Conservation (phyloP, 208 protist genomes). For the Leishmania turanica region DNA sequence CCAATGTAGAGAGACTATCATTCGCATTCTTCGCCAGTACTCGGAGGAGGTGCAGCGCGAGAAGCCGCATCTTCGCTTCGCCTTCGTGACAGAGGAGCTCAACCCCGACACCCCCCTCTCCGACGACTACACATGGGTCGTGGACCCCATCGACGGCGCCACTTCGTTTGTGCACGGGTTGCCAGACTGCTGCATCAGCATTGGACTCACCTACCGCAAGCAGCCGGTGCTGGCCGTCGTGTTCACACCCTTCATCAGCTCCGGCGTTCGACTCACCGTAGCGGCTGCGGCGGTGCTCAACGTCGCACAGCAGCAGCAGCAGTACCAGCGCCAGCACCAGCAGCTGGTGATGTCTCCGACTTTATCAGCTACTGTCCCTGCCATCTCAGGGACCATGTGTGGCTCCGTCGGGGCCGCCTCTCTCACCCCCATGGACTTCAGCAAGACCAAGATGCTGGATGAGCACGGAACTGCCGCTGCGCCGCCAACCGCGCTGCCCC, state of each 20-base stretch:
- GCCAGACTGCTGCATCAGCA: slow-evolving; percentile 80
- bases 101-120: slow-evolving; percentile 36
- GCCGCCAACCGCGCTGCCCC: not conserved
- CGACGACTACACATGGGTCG: slow-evolving; percentile 71
- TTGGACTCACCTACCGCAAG: slow-evolving; percentile 58
- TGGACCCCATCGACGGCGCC: slow-evolving; percentile 84
- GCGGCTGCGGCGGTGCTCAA: slow-evolving; percentile 21
- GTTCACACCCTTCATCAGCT: slow-evolving; percentile 61
- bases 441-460: slow-evolving; percentile 4
- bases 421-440: not conserved
- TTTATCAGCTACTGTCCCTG: not conserved
- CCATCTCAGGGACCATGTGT: not conserved
- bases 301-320: slow-evolving; percentile 25
- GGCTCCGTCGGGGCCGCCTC: not conserved
- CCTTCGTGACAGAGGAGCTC: slow-evolving; percentile 57
- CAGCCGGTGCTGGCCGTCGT: slow-evolving; percentile 66
- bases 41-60: slow-evolving; percentile 32
- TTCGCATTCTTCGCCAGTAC: slow-evolving; percentile 34
- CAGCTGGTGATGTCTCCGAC: slow-evolving; percentile 2
- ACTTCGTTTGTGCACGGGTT: slow-evolving; percentile 75
- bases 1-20: slow-evolving; percentile 50
- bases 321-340: slow-evolving; percentile 26
- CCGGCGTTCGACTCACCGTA: slow-evolving; percentile 27
- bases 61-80: slow-evolving; percentile 38
- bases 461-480: not conserved